A percentile compares a stretch with the other conserved stretches of the same genome.
Conservation (phyloP, 2,329 filamentous ascomycete species). For the Coniosporium tulheliwenetii region DNA sequence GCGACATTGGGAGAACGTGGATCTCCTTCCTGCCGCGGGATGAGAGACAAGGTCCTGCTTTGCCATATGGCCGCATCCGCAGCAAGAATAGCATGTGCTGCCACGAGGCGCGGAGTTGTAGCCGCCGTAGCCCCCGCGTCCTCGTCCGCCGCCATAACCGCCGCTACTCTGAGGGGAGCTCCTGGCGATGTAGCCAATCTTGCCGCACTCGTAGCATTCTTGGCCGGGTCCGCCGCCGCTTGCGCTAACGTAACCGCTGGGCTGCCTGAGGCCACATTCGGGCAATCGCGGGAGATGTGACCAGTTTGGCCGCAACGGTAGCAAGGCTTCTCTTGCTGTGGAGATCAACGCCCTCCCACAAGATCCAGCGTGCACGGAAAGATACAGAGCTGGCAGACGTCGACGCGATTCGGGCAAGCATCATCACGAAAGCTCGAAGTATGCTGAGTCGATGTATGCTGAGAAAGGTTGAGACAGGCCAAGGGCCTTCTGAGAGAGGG, state of each 20-base stretch:
- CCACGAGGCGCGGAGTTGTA: conserved; percentile 28
- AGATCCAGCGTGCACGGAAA: no score
- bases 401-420: no score
- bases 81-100: conserved; percentile 97
- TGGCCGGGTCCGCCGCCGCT: conserved; percentile 38
- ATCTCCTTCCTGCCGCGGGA: no score
- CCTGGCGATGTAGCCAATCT: conserved; percentile 89
- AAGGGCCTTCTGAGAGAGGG: conserved; percentile 40
- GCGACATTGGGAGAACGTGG: no score
- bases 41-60: conserved; percentile 41
- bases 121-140: conserved; percentile 27
- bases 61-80: conserved; percentile 92
- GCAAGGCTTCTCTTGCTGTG: conserved; percentile 45
- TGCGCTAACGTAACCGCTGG: conserved; percentile 29
- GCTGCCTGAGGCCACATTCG: conserved; percentile 29
- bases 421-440: no score
- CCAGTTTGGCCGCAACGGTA: conserved; percentile 66
- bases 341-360: no score
- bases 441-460: no score
- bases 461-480: no score
- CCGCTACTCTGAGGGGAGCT: conserved; percentile 61
- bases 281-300: conserved; percentile 84
- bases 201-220: conserved; percentile 97
- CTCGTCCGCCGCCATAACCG: conserved; percentile 29
- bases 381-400: no score